Conservation (phyloP, 2,329 filamentous ascomycete genomes). For the Podosphaera aphanis region DNA sequence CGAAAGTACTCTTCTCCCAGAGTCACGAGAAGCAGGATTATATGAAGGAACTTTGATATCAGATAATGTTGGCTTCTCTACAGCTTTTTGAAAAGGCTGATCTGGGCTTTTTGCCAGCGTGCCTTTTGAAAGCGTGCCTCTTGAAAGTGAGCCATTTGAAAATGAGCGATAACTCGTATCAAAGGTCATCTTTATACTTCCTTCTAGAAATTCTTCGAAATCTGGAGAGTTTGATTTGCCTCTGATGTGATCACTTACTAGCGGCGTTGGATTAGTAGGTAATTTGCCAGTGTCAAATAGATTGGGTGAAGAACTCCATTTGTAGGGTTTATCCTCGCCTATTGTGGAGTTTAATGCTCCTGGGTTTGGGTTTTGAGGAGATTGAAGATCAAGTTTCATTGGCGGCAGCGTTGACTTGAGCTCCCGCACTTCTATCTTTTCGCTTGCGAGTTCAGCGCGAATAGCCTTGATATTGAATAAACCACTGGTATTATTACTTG, state of each 20-base stretch:
- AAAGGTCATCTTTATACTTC: slow-evolving; percentile 47
- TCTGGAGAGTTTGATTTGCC: slow-evolving; percentile 4
- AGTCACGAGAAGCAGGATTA: neutral
- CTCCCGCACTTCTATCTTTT: slow-evolving; percentile 42
- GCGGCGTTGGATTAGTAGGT: neutral
- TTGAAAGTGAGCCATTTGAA: slow-evolving; percentile 20
- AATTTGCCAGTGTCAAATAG: neutral
- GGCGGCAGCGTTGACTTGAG: slow-evolving; percentile 73
- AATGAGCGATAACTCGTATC: slow-evolving; percentile 32
- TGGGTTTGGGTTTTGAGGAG: slow-evolving; percentile 4
- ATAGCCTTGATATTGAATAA: slow-evolving; percentile 95
- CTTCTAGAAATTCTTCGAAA: slow-evolving; percentile 10
- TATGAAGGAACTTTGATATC: neutral
- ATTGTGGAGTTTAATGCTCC: neutral
- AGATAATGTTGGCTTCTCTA: neutral
- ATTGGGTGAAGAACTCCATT: neutral
- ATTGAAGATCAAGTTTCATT: slow-evolving; percentile 48
- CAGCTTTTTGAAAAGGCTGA: neutral
- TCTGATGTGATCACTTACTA: slow-evolving; percentile 5
- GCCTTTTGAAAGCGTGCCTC: slow-evolving; percentile 22
- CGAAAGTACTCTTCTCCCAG: neutral
- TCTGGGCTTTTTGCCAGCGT: slow-evolving; percentile 18
- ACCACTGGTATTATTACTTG: slow-evolving; percentile 24
- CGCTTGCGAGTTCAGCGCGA: slow-evolving; percentile 47
- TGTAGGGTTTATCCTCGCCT: neutral